A percentile compares a stretch with the other conserved stretches of the same genome.
phyloP scores from a whole-genome alignment of 768 basidiomycete genomes.

The Mycena galopus region DNA sequence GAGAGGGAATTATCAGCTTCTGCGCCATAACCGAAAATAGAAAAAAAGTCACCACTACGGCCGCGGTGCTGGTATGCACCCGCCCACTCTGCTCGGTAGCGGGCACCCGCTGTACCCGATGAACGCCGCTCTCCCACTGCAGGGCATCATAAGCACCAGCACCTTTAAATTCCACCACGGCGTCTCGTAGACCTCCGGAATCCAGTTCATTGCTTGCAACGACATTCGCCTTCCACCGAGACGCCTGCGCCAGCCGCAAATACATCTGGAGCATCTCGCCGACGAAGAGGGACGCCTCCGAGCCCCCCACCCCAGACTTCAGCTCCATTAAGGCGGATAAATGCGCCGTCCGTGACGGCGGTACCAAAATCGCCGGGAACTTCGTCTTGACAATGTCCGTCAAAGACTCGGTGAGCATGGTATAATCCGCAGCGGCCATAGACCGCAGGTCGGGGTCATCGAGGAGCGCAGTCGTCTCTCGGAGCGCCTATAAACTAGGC shows the following conservation, averaged over 20 bases:
- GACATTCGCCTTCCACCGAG: constrained; percentile 71
- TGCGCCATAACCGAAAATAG: background rate
- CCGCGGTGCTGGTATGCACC: constrained; percentile 92
- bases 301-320: constrained; percentile 93
- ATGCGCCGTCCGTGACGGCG: constrained; percentile 72
- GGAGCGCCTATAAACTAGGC: constrained; percentile 66
- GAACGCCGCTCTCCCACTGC: constrained; percentile 95
- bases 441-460: constrained; percentile 84
- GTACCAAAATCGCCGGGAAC: constrained; percentile 82
- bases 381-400: constrained; percentile 53
- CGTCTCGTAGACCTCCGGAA: constrained; percentile 81
- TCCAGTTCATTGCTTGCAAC: constrained; percentile 71
- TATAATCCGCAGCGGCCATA: constrained; percentile 79
- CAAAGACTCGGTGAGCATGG: constrained; percentile 55
- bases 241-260: constrained; percentile 67
- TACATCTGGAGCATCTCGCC: constrained; percentile 88
- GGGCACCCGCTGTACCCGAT: constrained; percentile 95
- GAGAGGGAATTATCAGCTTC: background rate
- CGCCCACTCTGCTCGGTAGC: constrained; percentile 90
- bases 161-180: constrained; percentile 84
- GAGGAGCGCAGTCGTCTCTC: constrained; percentile 73
- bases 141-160: constrained; percentile 83
- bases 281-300: constrained; percentile 88
- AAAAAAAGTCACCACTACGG: constrained; percentile 75
- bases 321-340: constrained; percentile 90